Evolutionary conservation across 2,329 filamentous ascomycete species (phyloP).

Genomic region (Lasiodiplodia hormozganensis): DNA sequence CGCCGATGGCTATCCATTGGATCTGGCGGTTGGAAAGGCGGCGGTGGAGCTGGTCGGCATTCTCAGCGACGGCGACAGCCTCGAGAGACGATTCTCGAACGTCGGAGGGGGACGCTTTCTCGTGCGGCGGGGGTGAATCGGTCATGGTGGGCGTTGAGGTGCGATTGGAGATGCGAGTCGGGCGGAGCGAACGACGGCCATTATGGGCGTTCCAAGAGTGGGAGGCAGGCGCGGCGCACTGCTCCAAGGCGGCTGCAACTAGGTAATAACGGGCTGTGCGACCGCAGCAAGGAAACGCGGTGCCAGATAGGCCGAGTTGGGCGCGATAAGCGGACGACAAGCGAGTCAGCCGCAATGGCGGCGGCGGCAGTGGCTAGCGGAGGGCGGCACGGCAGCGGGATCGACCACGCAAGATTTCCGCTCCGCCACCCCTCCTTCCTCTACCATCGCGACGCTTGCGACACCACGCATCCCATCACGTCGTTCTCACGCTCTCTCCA

Average conservation of each 20-base stretch:
- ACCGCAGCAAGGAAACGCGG: background rate
- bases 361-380: background rate
- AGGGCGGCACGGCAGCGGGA: slow-evolving; percentile 3
- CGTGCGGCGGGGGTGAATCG: background rate
- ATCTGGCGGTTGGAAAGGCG: slow-evolving; percentile 50
- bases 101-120: background rate
- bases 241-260: background rate
- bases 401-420: background rate
- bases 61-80: background rate
- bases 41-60: slow-evolving; percentile 47
- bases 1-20: slow-evolving; percentile 50
- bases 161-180: background rate
- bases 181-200: background rate
- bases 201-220: background rate
- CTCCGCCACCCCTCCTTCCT: background rate
- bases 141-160: background rate
- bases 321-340: background rate
- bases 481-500: background rate
- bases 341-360: background rate
- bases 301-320: background rate
- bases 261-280: background rate
- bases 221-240: background rate
- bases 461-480: too few species aligned
- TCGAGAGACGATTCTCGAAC: background rate
- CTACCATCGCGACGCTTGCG: background rate